phyloP scores from a whole-genome alignment of 345 rosid genomes.

The Eucalyptus fibrosa region DNA sequence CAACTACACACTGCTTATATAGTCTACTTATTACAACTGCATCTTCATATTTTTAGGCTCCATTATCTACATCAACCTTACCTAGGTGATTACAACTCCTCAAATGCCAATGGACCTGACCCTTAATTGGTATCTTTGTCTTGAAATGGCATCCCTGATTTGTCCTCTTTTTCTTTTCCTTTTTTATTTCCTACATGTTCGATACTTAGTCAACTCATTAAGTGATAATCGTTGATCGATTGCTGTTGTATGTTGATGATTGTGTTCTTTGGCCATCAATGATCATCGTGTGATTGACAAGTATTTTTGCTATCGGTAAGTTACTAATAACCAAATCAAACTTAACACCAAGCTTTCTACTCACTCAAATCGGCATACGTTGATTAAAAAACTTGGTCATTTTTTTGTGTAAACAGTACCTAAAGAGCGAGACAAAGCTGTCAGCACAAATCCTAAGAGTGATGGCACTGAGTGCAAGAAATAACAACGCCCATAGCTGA shows the following conservation, averaged over 20 bases:
- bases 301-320: background rate
- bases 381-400: background rate
- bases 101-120: background rate
- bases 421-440: background rate
- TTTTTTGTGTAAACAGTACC: background rate
- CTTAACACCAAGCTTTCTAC: background rate
- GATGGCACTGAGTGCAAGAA: background rate
- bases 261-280: background rate
- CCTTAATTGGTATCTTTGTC: background rate
- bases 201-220: background rate
- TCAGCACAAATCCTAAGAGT: background rate
- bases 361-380: background rate
- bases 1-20: too few species aligned
- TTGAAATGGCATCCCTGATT: background rate
- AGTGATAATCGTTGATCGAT: background rate
- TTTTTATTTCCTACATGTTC: too few species aligned
- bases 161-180: too few species aligned
- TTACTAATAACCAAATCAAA: too few species aligned
- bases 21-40: background rate
- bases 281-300: background rate
- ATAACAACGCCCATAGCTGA: background rate
- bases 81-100: background rate
- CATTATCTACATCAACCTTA: background rate
- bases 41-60: background rate
- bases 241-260: rapidly evolving